A percentile compares a stretch with the other conserved stretches of the same genome.
These are phyloP conservation scores for Coccomyxa sp. DNA, from an alignment of 139 green algal species.

Conservation along the genomic window DNA sequence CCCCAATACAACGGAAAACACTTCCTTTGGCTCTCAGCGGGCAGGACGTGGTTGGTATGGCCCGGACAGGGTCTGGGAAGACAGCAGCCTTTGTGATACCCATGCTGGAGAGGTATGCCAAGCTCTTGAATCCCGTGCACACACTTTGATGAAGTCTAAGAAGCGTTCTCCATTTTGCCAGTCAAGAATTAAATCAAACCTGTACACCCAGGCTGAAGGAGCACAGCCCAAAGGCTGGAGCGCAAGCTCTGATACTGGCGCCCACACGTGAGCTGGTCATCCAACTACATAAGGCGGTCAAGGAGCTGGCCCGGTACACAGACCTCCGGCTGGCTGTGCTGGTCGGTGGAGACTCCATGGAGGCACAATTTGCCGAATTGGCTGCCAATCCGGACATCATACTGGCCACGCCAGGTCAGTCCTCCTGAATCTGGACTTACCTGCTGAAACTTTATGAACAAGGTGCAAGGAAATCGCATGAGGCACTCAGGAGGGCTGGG, in stretches of 20 bases:
- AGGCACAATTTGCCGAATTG: slow-evolving; percentile 93
- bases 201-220: slow-evolving; percentile 48
- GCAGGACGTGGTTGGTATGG: slow-evolving; percentile 87
- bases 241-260: slow-evolving; percentile 83
- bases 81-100: slow-evolving; percentile 94
- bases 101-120: slow-evolving; percentile 71
- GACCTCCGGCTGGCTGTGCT: slow-evolving; percentile 78
- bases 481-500: no score
- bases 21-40: slow-evolving; percentile 83
- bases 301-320: slow-evolving; percentile 72
- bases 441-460: no score
- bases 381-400: slow-evolving; percentile 89
- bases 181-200: no score
- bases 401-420: slow-evolving; percentile 86
- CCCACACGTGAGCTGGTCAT: slow-evolving; percentile 83
- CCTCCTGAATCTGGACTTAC: no score
- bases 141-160: no score
- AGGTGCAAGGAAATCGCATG: no score
- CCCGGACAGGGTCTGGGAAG: slow-evolving; percentile 94
- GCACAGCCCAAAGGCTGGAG: slow-evolving; percentile 74
- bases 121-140: no score
- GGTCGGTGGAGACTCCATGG: slow-evolving; percentile 95
- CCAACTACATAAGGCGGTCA: slow-evolving; percentile 84
- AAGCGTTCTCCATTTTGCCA: no score
- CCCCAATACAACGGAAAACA: slow-evolving; percentile 89